These are phyloP conservation scores for Beta vulgaris DNA, from an alignment of 148 eudicot genomes.

Conservation along the genomic window DNA sequence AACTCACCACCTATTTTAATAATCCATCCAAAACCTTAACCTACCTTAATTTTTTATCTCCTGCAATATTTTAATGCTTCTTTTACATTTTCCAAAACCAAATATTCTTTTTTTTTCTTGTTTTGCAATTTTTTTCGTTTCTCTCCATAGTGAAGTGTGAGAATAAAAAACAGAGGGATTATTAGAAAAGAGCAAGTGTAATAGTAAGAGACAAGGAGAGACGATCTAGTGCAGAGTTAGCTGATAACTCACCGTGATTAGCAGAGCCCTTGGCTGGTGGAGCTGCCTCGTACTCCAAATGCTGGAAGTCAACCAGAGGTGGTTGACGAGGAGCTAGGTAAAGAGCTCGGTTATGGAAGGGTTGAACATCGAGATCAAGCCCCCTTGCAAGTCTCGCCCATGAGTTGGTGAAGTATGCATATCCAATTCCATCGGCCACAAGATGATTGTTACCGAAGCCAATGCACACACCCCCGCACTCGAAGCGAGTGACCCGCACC, in stretches of 20 bases:
- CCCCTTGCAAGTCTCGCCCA: constrained; percentile 40
- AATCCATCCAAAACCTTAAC: no score
- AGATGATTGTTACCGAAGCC: constrained; percentile 29
- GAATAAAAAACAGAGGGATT: no score
- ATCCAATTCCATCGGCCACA: constrained; percentile 28
- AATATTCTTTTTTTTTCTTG: no score
- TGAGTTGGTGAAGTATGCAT: constrained; percentile 20
- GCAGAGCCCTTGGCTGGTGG: not conserved
- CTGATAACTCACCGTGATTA: not conserved
- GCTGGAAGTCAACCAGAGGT: constrained; percentile 31
- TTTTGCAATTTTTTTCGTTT: no score
- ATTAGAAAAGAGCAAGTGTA: no score
- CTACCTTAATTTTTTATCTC: no score
- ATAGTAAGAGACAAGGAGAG: not conserved
- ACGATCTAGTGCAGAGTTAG: not conserved
- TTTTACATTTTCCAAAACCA: no score
- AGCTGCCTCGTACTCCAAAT: constrained; percentile 28
- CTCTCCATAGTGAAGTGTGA: no score
- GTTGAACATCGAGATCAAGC: constrained; percentile 23
- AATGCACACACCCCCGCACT: constrained; percentile 29
- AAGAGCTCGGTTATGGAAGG: constrained; percentile 20
- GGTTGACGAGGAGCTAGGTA: constrained; percentile 26
- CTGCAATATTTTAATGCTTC: no score
- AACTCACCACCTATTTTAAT: no score
- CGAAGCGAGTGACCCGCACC: constrained; percentile 42